Base-by-base conservation (phyloP, 495 filamentous ascomycete genomes). In the Aspergillus bertholletiae region DNA sequence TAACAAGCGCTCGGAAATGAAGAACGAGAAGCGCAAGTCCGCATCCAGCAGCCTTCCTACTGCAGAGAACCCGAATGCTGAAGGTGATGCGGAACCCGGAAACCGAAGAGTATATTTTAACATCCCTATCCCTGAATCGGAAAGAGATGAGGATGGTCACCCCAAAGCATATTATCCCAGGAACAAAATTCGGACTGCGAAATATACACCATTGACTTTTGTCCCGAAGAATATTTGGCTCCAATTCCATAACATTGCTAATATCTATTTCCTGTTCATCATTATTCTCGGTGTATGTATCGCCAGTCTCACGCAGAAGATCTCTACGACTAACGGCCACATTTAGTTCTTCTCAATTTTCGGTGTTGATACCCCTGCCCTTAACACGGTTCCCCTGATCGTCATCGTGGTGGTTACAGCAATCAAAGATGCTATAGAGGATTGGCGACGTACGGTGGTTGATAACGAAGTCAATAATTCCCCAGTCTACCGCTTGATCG, bases 161-260 rank as follows among this genome's bases (percentile, higher is more conserved):
- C 87, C 92, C 11, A 67, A 73, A 40, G 73, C 77, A 39, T 77
- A 84, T 32, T 99, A 86, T 69, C 81, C 86, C 34, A 79, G 94
- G 53, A 99, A 99, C 77, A 99, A 99, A 75, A 96, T 99, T 65
- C 82, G 95, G 34, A 99, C 95, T 3, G 88, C 95, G 48, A 97
- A 97, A 69, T 99, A 97, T 71, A 97, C 95, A 4, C 85, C 95
- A 13, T 72, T 99, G 49, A 95, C 88, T 59, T 99, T 99, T 74
- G 71, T 97, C n/a, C 95, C 95, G 9, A 97, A 97, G 73, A 96
- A 99, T 69, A 68, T 97, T 51, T 99, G 85, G 81, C 86, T 94
- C 54, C 95, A 99, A 70, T 97, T 99, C 68, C 92, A 97, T 73
- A 97, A 97, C 69, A 89, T 99, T 60, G 95, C 95, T 50, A 99